phyloP scores from a whole-genome alignment of 2,329 filamentous ascomycete genomes.

The Ramularia endophylla region DNA sequence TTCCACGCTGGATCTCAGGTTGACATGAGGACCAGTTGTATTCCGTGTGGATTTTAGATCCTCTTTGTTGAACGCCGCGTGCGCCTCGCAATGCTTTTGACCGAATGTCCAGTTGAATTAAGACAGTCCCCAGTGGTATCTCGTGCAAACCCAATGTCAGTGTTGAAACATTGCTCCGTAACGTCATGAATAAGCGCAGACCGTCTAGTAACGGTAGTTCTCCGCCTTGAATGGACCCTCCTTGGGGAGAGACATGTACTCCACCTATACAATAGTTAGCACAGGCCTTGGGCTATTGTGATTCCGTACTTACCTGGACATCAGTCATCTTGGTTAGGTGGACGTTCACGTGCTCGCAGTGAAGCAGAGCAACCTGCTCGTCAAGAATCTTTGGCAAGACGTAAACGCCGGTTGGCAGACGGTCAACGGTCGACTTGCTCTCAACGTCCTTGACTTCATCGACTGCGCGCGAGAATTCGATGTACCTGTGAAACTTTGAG shows the following conservation, averaged over 20 bases:
- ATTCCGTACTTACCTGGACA: constrained; percentile 41
- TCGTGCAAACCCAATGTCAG: constrained; percentile 12
- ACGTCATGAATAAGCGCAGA: constrained; percentile 15
- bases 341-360: constrained; percentile 88
- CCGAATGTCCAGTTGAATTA: constrained; percentile 18
- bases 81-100: constrained; percentile 23
- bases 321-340: constrained; percentile 82
- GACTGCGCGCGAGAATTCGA: constrained; percentile 68
- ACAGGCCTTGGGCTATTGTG: no score
- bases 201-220: constrained; percentile 69
- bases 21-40: constrained; percentile 14
- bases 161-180: constrained; percentile 22
- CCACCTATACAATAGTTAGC: constrained; percentile 56
- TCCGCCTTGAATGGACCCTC: constrained; percentile 97
- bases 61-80: constrained; percentile 22
- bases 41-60: constrained; percentile 3
- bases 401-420: constrained; percentile 82
- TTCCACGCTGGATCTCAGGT: constrained; percentile 15
- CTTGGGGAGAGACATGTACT: constrained; percentile 81
- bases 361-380: constrained; percentile 94
- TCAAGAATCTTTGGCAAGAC: constrained; percentile 98
- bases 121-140: constrained; percentile 16
- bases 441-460: constrained; percentile 45
- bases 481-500: no score
- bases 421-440: constrained; percentile 57